Evolutionary conservation across 2,329 filamentous ascomycete species (phyloP), one percentile per base, ranked within the genome.

Genomic region (Penicillium decumbens): DNA sequence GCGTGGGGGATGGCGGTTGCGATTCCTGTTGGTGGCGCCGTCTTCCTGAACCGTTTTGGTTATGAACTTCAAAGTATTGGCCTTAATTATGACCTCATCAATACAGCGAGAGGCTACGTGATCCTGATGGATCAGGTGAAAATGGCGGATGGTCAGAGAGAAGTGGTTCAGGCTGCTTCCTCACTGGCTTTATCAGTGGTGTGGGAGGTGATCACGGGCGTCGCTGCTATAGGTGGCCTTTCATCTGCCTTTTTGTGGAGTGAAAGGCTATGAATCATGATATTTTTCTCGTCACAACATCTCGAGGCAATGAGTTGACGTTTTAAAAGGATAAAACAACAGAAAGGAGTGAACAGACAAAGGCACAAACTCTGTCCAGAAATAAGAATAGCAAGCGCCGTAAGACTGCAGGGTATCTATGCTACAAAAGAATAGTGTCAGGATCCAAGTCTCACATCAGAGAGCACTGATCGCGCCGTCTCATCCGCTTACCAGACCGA

Each of bases 1-100:
- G 70, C 66, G 5, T 65, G 76, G 48, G 75, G 76, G 1, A 74
- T 75, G 73, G 68, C 69, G 9, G 50, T 74, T 23, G 75, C 75
- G 8, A 65, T 77, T 4, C 71, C 72, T 15, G 54, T 72, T 7
- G 65, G 68, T 3, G 67, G 65, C 4, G 63, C 69, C 0, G 54
- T 76, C 6, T 71, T 77, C 42, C 63, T 75, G 47, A 75, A 72
- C 43, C 57, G 67, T 3, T 68, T 75, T 56, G 61, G 58, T 10
- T 45, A 45, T 38, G 63, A 62, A 42, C 58, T 73, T 25, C 41
- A 45, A 24, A 37, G 28, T 20, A 44, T 61, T 20, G 50, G 38
- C 1, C 39, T 56, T 7, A 32, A 41, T 13, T 37, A 28, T 24
- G 47, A 53, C 10, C 8, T 60, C 2, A 48, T 60, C 13, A 57